A percentile compares a stretch with the other conserved stretches of the same genome.
These are phyloP conservation scores for Mycena rosella DNA, from an alignment of 768 basidiomycete genomes.

Conservation along the genomic window DNA sequence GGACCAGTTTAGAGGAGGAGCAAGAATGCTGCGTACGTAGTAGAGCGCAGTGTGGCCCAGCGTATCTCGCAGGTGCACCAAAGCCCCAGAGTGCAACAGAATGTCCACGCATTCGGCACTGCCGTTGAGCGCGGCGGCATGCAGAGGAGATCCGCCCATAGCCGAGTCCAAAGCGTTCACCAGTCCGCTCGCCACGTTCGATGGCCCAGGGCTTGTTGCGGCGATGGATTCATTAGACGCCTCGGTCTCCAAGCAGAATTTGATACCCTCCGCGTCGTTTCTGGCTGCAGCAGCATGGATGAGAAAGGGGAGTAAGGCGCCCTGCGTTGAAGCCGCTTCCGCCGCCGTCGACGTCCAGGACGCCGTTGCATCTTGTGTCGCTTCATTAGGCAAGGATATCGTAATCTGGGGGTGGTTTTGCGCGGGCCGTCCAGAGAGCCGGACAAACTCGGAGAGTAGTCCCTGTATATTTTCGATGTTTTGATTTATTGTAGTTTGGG, in stretches of 20 bases:
- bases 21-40: slow-evolving; percentile 64
- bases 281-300: slow-evolving; percentile 83
- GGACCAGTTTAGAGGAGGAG: slow-evolving; percentile 7
- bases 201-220: slow-evolving; percentile 34
- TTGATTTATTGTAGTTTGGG: slow-evolving; percentile 58
- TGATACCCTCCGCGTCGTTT: slow-evolving; percentile 73
- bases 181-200: slow-evolving; percentile 72
- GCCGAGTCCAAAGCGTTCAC: slow-evolving; percentile 80
- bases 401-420: slow-evolving; percentile 51
- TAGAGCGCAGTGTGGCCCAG: slow-evolving; percentile 89
- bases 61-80: slow-evolving; percentile 84
- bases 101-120: slow-evolving; percentile 56
- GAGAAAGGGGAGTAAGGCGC: slow-evolving; percentile 79
- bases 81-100: slow-evolving; percentile 78
- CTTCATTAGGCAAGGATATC: slow-evolving; percentile 53
- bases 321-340: slow-evolving; percentile 78
- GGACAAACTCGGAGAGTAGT: slow-evolving; percentile 76
- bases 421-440: slow-evolving; percentile 62
- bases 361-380: slow-evolving; percentile 64
- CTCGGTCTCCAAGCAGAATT: slow-evolving; percentile 66
- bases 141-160: slow-evolving; percentile 81
- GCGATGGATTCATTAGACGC: slow-evolving; percentile 43
- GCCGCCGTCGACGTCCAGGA: slow-evolving; percentile 86
- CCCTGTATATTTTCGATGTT: slow-evolving; percentile 73
- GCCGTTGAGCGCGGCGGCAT: slow-evolving; percentile 83